Percentiles rank a stretch among this genome's conserved stretches.
phyloP scores from a whole-genome alignment of 257 asterid genomes.

The Solanum acaule region DNA sequence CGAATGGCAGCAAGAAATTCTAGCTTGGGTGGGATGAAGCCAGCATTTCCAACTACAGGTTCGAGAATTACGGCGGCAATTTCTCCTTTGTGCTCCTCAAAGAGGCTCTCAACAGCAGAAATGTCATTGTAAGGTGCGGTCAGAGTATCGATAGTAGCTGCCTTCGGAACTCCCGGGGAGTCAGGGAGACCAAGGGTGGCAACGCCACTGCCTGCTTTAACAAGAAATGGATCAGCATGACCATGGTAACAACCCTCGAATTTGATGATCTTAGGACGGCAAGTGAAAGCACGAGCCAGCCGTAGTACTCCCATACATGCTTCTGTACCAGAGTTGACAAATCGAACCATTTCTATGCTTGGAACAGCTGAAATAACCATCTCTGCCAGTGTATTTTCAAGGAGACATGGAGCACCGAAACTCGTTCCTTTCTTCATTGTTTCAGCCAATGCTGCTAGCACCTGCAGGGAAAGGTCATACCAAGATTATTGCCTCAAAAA shows the following conservation, averaged over 20 bases:
- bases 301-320: slow-evolving; percentile 97
- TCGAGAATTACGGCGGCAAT: slow-evolving; percentile 78
- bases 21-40: slow-evolving; percentile 72
- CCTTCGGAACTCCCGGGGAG: slow-evolving; percentile 96
- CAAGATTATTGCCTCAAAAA: not conserved
- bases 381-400: slow-evolving; percentile 83
- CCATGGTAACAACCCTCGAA: slow-evolving; percentile 99
- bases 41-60: slow-evolving; percentile 94
- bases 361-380: slow-evolving; percentile 97
- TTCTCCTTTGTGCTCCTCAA: slow-evolving; percentile 69
- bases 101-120: slow-evolving; percentile 50
- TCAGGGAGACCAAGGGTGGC: slow-evolving; percentile 98
- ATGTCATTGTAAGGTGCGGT: slow-evolving; percentile 82
- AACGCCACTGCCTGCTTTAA: slow-evolving; percentile 98
- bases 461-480: slow-evolving; percentile 27
- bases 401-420: slow-evolving; percentile 98
- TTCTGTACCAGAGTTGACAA: slow-evolving; percentile 98
- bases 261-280: slow-evolving; percentile 71
- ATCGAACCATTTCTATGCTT: slow-evolving; percentile 94
- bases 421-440: slow-evolving; percentile 99
- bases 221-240: slow-evolving; percentile 97
- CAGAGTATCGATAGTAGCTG: slow-evolving; percentile 61
- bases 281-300: slow-evolving; percentile 92
- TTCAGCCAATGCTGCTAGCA: slow-evolving; percentile 81
- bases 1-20: slow-evolving; percentile 61